Percentiles rank a stretch among this genome's conserved stretches.
Conservation (phyloP, 495 filamentous ascomycete genomes). For the Cryomyces minteri region DNA sequence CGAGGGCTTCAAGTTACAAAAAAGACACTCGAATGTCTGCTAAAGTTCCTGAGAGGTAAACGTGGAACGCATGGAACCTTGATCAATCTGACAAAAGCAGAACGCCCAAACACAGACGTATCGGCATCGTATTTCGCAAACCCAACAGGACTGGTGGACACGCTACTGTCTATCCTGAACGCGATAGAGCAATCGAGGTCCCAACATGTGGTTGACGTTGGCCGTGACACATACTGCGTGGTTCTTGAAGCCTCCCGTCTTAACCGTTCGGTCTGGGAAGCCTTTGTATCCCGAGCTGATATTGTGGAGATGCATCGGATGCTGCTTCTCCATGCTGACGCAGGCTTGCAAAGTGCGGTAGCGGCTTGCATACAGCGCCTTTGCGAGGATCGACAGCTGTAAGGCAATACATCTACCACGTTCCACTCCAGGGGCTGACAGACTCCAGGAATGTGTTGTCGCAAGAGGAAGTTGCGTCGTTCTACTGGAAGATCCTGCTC, state of each 20-base stretch:
- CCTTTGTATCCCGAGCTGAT: background rate
- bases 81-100: background rate
- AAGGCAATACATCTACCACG: no score
- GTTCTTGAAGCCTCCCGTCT: background rate
- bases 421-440: no score
- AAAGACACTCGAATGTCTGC: conserved; percentile 12
- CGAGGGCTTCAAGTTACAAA: conserved; percentile 10
- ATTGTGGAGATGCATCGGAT: background rate
- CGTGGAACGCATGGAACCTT: background rate
- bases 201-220: background rate
- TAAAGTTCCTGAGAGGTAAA: conserved; percentile 20
- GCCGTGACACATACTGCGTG: background rate
- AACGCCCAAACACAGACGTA: background rate
- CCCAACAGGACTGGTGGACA: background rate
- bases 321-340: background rate
- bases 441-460: no score
- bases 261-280: background rate
- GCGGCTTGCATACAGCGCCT: no score
- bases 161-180: background rate
- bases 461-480: no score
- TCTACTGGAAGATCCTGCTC: no score
- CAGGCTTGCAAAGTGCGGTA: no score
- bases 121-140: background rate
- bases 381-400: no score
- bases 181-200: background rate